Percentiles rank a stretch among this genome's conserved stretches.
These are phyloP conservation scores for Neocucurbitaria cava DNA, from an alignment of 2,329 filamentous ascomycete genomes.

Conservation along the genomic window DNA sequence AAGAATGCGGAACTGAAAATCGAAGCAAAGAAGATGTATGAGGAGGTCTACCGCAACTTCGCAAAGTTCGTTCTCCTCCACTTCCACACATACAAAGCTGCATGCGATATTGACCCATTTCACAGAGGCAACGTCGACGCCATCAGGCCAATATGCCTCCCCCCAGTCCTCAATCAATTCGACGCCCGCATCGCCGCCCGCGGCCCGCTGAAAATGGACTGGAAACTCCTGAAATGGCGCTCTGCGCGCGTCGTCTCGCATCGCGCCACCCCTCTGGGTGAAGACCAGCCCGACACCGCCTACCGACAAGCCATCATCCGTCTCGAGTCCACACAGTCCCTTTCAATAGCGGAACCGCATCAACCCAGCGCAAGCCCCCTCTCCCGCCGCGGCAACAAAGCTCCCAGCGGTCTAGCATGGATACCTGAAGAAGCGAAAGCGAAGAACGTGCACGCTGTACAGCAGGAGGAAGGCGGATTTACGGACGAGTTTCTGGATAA, in stretches of 20 bases:
- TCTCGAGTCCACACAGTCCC: slow-evolving; percentile 28
- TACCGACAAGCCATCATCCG: slow-evolving; percentile 38
- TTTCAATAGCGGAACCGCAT: slow-evolving; percentile 7
- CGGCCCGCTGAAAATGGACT: slow-evolving; percentile 56
- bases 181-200: slow-evolving; percentile 62
- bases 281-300: slow-evolving; percentile 26
- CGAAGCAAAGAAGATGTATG: slow-evolving; percentile 65
- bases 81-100: neutral
- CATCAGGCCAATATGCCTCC: slow-evolving; percentile 59
- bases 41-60: slow-evolving; percentile 66
- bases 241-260: slow-evolving; percentile 63
- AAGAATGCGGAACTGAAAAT: slow-evolving; percentile 15
- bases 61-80: slow-evolving; percentile 49
- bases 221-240: slow-evolving; percentile 27
- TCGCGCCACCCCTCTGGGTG: slow-evolving; percentile 57
- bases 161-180: slow-evolving; percentile 61
- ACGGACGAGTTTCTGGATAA: slow-evolving; percentile 1
- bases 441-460: slow-evolving; percentile 5
- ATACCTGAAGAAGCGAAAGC: slow-evolving; percentile 10
- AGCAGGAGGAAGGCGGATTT: slow-evolving; percentile 1
- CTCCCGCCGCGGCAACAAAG: neutral
- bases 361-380: neutral
- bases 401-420: slow-evolving; percentile 5
- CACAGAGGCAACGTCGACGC: slow-evolving; percentile 26
- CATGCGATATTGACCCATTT: slow-evolving; percentile 7